Percentiles rank a stretch among this genome's conserved stretches.
Conservation (phyloP, 2,329 filamentous ascomycete genomes). For the Neofusicoccum parvum region DNA sequence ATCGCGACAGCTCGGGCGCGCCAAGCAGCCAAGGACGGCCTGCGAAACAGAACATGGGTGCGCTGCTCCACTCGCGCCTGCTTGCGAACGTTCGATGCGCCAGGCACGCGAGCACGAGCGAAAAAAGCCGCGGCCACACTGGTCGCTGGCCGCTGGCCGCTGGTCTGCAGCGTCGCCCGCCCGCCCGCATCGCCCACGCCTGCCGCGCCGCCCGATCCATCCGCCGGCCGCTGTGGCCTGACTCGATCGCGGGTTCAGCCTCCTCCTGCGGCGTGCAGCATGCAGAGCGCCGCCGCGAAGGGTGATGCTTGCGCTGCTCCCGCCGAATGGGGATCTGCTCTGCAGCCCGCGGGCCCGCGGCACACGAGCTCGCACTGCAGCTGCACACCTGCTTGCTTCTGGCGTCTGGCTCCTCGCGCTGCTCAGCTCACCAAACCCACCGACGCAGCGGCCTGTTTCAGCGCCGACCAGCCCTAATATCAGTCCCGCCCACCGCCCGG, state of each 20-base stretch:
- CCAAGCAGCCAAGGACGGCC: conserved; percentile 17
- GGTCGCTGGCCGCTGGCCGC: neutral
- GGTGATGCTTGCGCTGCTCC: neutral
- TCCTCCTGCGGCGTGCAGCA: conserved; percentile 14
- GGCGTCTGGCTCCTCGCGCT: neutral
- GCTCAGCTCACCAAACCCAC: neutral
- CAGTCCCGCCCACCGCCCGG: conserved; percentile 10
- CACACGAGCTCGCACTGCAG: neutral
- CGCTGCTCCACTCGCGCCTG: conserved; percentile 17
- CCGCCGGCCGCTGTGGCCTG: neutral
- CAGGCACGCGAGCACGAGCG: conserved; percentile 1
- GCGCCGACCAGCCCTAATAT: conserved; percentile 2
- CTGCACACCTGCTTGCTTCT: neutral
- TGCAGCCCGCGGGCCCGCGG: neutral
- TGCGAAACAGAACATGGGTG: conserved; percentile 20
- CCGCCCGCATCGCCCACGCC: neutral
- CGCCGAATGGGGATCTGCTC: conserved; percentile 3
- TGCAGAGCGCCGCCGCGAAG: neutral
- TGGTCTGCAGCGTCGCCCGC: neutral
- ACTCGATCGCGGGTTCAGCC: conserved; percentile 6
- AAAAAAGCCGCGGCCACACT: neutral
- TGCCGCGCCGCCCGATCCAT: neutral
- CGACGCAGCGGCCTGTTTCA: conserved; percentile 13
- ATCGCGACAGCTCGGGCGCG: conserved; percentile 19
- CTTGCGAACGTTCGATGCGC: conserved; percentile 11